Evolutionary conservation across 306 rosid genomes (phyloP), one percentile per base, ranked within the genome.

Genomic region (Clitoria ternatea): DNA sequence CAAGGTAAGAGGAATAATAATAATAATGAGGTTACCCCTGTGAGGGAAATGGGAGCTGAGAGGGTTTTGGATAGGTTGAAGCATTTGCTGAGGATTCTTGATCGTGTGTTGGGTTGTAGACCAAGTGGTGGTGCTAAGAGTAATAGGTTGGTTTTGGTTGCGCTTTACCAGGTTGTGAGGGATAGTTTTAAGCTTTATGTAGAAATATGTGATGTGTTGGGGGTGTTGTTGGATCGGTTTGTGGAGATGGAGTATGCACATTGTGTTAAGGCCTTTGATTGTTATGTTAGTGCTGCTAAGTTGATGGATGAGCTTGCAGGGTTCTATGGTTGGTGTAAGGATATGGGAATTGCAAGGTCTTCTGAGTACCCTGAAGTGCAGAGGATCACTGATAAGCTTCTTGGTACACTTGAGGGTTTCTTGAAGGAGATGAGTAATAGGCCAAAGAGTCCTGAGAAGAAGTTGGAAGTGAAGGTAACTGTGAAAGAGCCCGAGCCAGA

Each of bases 251-350:
- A 88, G 48, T 90, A 82, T 68, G 82, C 33, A 14, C 85, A 86
- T 70, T 86, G 90, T 73, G 86, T 76, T 0, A 81, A 81, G 65
- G 90, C 90, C 23, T 92, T 90, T 56, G 85, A 90, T 64, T 79
- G 70, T 61, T 92, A 87, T 78, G 93, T 87, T 2, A 42, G 32
- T 57, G 86, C 93, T 1, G 86, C 91, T 0, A 93, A 86, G 78
- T 75, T 71, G 82, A 82, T 88, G 61, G 93, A 90, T 80, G 92
- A 84, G 62, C 83, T 93, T 7, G 84, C 59, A 8, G 88, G 56
- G 43, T 92, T 92, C 81, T 90, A 90, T 39, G 69, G 73, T 69
- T 90, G 92, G 98, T 92, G 96, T 50, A 92, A 86, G 77, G 92
- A 88, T 44, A 61, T 60, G 68, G 97, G 98, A 13, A 79, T 92